Base-by-base conservation (phyloP, 2,329 filamentous ascomycete species). In the Lecanicillium sp. region DNA sequence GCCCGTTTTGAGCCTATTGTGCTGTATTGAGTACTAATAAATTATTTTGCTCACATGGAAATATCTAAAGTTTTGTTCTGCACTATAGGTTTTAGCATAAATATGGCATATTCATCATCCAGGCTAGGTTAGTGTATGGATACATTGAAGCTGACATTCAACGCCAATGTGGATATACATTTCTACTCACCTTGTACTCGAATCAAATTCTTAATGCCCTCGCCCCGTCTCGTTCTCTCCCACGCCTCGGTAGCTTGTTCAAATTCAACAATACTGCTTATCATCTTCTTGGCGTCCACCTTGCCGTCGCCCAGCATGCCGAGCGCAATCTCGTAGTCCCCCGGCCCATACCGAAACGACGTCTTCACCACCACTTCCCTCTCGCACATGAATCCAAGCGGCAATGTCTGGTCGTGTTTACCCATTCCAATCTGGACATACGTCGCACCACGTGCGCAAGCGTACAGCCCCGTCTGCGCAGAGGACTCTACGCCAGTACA, bases 371-470 rank as follows among this genome's bases (percentile, higher is more conserved):
- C 55, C 22, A 76, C 63, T 49, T 77, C 72, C 39, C 77, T 68
- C 56, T 77, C 73, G 34, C 71, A 64, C 9, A 72, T 71, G 5
- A 66, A 68, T 4, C 64, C 69, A 15, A 79, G 62, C 4, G 72
- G 72, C 9, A 78, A 56, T 0, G 67, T 74, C 47, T 77, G 71
- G 17, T 74, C 60, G 1, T 74, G 72, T n/a, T 62, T 69, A 25
- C 74, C 74, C 72, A 79, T 77, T 29, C 74, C 74, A 20, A 78
- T 68, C 10, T 77, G 60, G 46, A 77, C 59, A 33, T 77, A 59
- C 37, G 64, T 65, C 8, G 72, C 72, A n/a, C 72, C 73, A 2
- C 71, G 60, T 38, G 60, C 59, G n/a, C 67, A 64, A 5, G 43
- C 40, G 37, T 46, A 38, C 3, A 51, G 25, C 4, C 40, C 44